Evolutionary conservation across 306 rosid species (phyloP).

Genomic region (Malus asiatica): DNA sequence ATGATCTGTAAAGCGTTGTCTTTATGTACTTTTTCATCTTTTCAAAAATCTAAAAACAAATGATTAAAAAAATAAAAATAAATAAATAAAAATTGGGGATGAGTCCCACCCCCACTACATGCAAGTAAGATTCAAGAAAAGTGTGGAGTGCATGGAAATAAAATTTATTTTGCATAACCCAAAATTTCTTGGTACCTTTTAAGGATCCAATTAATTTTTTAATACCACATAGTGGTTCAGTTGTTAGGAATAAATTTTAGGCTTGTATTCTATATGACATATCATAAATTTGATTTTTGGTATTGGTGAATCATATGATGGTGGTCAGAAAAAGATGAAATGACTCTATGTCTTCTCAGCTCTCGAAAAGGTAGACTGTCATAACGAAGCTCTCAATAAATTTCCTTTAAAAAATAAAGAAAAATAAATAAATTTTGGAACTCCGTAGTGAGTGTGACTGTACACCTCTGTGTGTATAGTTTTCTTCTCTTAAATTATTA

Average conservation of each 20-base stretch:
- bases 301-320: no score
- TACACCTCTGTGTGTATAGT: background rate
- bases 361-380: no score
- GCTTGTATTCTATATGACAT: rapidly evolving
- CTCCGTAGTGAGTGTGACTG: background rate
- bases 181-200: background rate
- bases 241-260: no score
- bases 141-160: background rate
- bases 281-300: no score
- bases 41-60: no score
- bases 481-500: background rate
- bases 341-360: no score
- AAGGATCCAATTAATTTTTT: background rate
- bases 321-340: rapidly evolving
- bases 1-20: background rate
- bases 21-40: background rate
- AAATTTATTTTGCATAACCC: background rate
- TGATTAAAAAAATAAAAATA: no score
- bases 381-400: no score
- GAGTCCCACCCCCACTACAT: constrained; percentile 18
- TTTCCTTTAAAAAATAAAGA: no score
- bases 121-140: constrained; percentile 5
- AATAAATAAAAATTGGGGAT: background rate
- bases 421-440: background rate
- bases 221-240: no score